These are phyloP conservation scores for Entamoeba histolytica DNA, from an alignment of 208 protist genomes.

Conservation along the genomic window DNA sequence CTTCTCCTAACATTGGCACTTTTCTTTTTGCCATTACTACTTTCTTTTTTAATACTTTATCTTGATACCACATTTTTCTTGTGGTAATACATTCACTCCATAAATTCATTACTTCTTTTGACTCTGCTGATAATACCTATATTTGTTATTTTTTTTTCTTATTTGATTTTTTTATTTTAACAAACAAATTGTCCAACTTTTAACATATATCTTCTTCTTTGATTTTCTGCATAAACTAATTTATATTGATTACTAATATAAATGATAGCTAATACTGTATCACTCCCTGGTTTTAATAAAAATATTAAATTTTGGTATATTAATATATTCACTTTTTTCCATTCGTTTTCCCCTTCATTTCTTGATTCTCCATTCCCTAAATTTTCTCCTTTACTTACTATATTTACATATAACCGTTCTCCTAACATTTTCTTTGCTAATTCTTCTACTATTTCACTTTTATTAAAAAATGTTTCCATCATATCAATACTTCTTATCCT, in stretches of 20 bases:
- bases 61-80: background rate
- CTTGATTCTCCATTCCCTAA: background rate
- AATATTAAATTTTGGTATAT: background rate
- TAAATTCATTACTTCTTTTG: background rate
- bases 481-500: background rate
- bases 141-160: background rate
- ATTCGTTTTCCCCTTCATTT: background rate
- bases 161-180: background rate
- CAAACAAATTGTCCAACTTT: background rate
- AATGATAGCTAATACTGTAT: background rate
- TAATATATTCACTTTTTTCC: background rate
- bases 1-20: background rate
- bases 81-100: background rate
- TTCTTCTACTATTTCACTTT: background rate
- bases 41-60: background rate
- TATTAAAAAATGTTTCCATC: background rate
- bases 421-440: background rate
- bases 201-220: background rate
- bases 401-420: background rate
- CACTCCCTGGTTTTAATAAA: background rate
- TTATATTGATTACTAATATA: background rate
- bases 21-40: background rate
- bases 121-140: background rate
- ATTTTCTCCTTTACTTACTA: background rate
- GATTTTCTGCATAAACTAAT: background rate